Evolutionary conservation across 768 basidiomycete species (phyloP), one percentile per base, ranked within the genome.

Genomic region (Agaricus bisporus): DNA sequence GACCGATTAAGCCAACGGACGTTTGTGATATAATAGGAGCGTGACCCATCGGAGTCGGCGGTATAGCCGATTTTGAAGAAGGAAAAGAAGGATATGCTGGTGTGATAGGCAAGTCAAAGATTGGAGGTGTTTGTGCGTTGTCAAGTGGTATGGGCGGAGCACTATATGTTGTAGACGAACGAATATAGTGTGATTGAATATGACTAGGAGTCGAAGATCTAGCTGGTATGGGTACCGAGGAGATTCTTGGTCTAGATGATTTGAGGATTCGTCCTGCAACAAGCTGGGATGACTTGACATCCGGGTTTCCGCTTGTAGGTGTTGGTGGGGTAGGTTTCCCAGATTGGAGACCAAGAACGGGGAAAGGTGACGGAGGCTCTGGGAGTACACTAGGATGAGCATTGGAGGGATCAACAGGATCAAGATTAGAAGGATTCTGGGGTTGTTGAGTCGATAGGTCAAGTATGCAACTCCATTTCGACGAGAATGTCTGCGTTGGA

Each of bases 401-500:
- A 10, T 61, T 56, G 5, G 63, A 58, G 4, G 70, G 66, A 41
- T 73, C 72, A 1, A 64, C 61, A 0, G 61, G 64, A 38, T 73
- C 70, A 10, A 67, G 55, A 2, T 67, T 50, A 22, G 71, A 69
- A 5, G 64, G 56, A 15, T 61, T 51, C n/a, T 66, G 66, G 3
- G 48, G 46, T 35, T 70, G 72, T 25, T 72, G 68, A 15, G 75
- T 64, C 6, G 74, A 66, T n/a, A 97, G 74, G 65, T 95, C 91
- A 17, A 97, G 80, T 1, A 90, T 73, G 59, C 91, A 94, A 59
- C 91, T 95, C 94, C 94, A 97, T 28, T 85, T 74, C 0, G 93
- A 94, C 0, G 84, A 80, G 66, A 94, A 97, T 0, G 81, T 74
- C 11, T 70, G 72, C 7, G 93, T 91, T 0, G 88, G 91, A 59